A percentile compares a stretch with the other conserved stretches of the same genome.
Conservation (phyloP, 192 early-diverging fungal genomes). For the Backusella australiensis region DNA sequence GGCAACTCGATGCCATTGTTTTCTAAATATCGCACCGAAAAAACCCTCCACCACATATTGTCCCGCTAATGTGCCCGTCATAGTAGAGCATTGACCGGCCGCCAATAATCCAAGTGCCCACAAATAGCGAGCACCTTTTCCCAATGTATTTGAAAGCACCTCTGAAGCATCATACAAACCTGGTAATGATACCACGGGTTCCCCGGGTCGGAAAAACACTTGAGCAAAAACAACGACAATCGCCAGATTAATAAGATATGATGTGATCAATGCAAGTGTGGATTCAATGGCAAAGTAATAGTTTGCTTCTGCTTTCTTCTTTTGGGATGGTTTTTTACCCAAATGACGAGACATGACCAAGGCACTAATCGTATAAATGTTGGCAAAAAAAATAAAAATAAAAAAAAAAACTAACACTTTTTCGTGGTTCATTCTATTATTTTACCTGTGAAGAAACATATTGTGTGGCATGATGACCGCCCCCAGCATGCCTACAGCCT, state of each 20-base stretch:
- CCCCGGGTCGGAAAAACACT: constrained; percentile 36
- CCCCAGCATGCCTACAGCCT: constrained; percentile 67
- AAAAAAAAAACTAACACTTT: background rate
- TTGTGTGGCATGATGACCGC: constrained; percentile 89
- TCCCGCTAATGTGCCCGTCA: constrained; percentile 89
- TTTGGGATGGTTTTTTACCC: constrained; percentile 16
- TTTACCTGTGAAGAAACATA: constrained; percentile 78
- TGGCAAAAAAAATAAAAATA: too few species aligned
- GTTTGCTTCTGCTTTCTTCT: constrained; percentile 62
- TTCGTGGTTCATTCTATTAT: background rate
- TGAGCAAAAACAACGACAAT: constrained; percentile 68
- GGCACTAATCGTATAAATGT: constrained; percentile 26
- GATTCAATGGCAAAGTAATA: constrained; percentile 69
- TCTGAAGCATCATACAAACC: constrained; percentile 64
- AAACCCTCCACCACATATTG: constrained; percentile 88
- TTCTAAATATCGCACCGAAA: constrained; percentile 58
- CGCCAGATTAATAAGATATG: constrained; percentile 66
- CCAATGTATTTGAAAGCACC: constrained; percentile 56
- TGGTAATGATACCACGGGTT: constrained; percentile 34
- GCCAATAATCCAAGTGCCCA: constrained; percentile 83
- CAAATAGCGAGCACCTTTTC: constrained; percentile 59
- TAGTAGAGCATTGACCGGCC: constrained; percentile 82
- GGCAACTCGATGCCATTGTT: constrained; percentile 60
- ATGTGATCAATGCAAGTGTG: constrained; percentile 56
- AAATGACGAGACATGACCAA: constrained; percentile 60